phyloP scores from a whole-genome alignment of 2,329 filamentous ascomycete species.

The Penicillium sp. region DNA sequence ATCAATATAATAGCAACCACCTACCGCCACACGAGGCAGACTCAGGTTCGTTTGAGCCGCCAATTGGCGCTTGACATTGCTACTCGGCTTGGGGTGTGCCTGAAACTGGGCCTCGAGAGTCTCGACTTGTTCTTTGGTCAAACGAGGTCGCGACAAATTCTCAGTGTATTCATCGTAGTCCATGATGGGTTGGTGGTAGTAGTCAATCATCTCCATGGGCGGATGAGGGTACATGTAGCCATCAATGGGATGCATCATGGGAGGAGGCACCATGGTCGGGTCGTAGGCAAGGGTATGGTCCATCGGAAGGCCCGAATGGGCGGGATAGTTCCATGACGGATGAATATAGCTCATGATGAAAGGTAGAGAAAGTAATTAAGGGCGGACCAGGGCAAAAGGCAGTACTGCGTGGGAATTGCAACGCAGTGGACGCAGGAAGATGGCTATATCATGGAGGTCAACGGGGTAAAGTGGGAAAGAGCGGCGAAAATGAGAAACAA shows the following conservation, averaged over 20 bases:
- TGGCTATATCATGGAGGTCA: slow-evolving; percentile 17
- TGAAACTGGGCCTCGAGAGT: slow-evolving; percentile 47
- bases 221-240: slow-evolving; percentile 36
- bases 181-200: slow-evolving; percentile 38
- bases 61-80: slow-evolving; percentile 46
- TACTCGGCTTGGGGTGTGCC: slow-evolving; percentile 47
- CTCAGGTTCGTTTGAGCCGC: slow-evolving; percentile 46
- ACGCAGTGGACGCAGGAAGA: slow-evolving; percentile 13
- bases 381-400: slow-evolving; percentile 6
- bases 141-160: slow-evolving; percentile 44
- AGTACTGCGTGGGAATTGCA: slow-evolving; percentile 16
- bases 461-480: background rate
- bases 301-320: slow-evolving; percentile 33
- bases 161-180: slow-evolving; percentile 46
- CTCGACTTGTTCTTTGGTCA: slow-evolving; percentile 50
- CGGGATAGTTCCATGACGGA: slow-evolving; percentile 33
- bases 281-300: slow-evolving; percentile 36
- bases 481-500: slow-evolving; percentile 19
- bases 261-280: slow-evolving; percentile 32
- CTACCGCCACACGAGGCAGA: slow-evolving; percentile 46
- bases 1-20: slow-evolving; percentile 17
- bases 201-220: slow-evolving; percentile 42
- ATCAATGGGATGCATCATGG: slow-evolving; percentile 37
- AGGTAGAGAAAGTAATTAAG: slow-evolving; percentile 4
- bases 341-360: slow-evolving; percentile 38